Evolutionary conservation across 352 stramenopile genomes (phyloP), one percentile per base, ranked within the genome.

Genomic region (Aphanomyces invadans): DNA sequence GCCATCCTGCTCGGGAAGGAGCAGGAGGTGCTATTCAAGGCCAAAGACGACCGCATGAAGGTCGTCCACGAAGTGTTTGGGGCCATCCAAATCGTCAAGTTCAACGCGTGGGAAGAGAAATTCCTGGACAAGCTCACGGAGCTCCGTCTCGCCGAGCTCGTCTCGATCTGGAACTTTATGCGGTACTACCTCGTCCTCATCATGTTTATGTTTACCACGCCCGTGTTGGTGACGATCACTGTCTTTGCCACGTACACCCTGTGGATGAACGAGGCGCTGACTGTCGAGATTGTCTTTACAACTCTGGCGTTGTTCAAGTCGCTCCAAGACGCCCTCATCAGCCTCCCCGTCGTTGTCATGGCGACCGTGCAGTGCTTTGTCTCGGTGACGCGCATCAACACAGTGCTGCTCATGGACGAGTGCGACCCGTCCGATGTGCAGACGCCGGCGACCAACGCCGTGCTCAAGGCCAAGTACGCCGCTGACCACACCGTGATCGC

Each of bases 81-180:
- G n/a, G 79, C 74, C 25, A 95, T 96, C 61, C 85, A 90, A 25
- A 88, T 95, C 69, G 85, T 97, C 75, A 97, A 97, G 73, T 94
- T 95, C 66, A 94, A 96, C 72, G 83, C 81, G 2, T 97, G 86
- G 85, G 89, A 98, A 62, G 29, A 68, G 26, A 77, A 79, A 2
- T 91, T 93, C 74, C 70, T 74, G 29, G 79, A 78, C 32, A 75
- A 88, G 71, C 64, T 90, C 21, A 72, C 85, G 3, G 12, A 55
- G 1, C 77, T 88, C 45, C 81, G 83, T 0, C 31, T 42, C 0
- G 23, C 72, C 33, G 83, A 92, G 44, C 70, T 89, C 1, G 39
- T 56, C 3, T 77, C 75, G 12, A 56, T 91, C 7, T 86, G 76
- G 79, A 63, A 68, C 21, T 81, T 83, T 29, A 68, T 54, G 77